Base-by-base conservation (phyloP, 2,329 filamentous ascomycete species). In the Elsinoe batatas region DNA sequence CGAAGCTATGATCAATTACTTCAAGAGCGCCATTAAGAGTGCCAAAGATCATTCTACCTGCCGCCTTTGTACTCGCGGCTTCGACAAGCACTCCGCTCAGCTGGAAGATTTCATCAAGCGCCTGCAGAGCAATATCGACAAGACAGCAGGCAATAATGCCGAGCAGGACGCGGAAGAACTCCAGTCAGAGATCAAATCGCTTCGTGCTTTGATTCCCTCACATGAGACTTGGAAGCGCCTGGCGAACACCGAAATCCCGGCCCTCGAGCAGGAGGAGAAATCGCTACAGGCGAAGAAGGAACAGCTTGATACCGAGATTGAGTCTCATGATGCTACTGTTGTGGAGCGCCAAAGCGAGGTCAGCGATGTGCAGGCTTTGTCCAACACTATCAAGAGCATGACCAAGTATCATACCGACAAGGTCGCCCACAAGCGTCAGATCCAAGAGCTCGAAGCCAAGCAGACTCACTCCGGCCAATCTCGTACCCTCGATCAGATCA, bases 401-500 rank as follows among this genome's bases (percentile, higher is more conserved):
- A 72, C 79, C 7, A 85, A 87, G 67, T 85, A 85, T 42, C 74
- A 82, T 60, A 79, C 76, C 58, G 88, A 95, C 43, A 86, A 91
- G 58, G 75, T 76, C 46, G 83, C 84, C 36, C 82, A 88, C 4
- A 81, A 87, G 63, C 72, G 73, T 37, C 86, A 95, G 67, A 85
- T 96, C 50, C 77, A 85, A 56, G 82, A 87, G 54, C 79, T 95
- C 50, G 77, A 81, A 57, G 82, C 83, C 7, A 89, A 90, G 62
- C 87, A 96, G 65, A 82, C 85, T 64, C 80, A 84, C 12, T 76
- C 78, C 22, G 79, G 80, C 11, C 69, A 77, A 8, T 79, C 81
- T 12, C 82, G 88, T 59, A 87, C 87, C 30, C 79, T 89, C 5
- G 87, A 95, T 54, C 87, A 93, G 61, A 90, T 97, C 54, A 87